A percentile compares a stretch with the other conserved stretches of the same genome.
Evolutionary conservation across 352 stramenopile genomes (phyloP).

Genomic region (Pythium phragmitis): DNA sequence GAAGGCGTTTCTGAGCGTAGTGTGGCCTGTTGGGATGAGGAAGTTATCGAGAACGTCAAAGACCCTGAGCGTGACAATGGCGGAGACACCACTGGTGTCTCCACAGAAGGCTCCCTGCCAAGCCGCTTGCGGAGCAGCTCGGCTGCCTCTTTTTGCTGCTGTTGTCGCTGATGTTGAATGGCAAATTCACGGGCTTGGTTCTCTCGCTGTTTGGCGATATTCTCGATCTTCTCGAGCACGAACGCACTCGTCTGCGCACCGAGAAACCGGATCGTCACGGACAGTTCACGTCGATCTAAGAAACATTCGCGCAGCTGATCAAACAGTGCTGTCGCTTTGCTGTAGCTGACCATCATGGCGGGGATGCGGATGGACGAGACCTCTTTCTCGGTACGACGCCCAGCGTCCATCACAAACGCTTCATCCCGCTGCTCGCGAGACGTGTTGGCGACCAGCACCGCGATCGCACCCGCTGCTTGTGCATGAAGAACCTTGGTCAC

Average conservation of each 20-base stretch:
- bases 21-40: background rate
- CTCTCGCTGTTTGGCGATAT: slow-evolving; percentile 23
- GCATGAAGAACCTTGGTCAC: slow-evolving; percentile 71
- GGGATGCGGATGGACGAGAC: slow-evolving; percentile 44
- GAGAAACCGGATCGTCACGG: slow-evolving; percentile 57
- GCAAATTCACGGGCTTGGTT: slow-evolving; percentile 27
- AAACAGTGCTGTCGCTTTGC: slow-evolving; percentile 45
- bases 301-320: slow-evolving; percentile 49
- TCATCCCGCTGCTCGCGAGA: slow-evolving; percentile 26
- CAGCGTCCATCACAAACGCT: slow-evolving; percentile 76
- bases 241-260: slow-evolving; percentile 46
- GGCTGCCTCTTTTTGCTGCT: slow-evolving; percentile 47
- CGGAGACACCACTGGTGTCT: background rate
- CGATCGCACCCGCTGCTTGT: slow-evolving; percentile 64
- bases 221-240: slow-evolving; percentile 55
- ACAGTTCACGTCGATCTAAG: slow-evolving; percentile 41
- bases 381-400: slow-evolving; percentile 28
- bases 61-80: background rate
- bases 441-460: slow-evolving; percentile 66
- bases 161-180: slow-evolving; percentile 37
- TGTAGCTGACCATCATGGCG: slow-evolving; percentile 58
- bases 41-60: background rate
- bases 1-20: background rate
- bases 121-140: slow-evolving; percentile 57
- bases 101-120: slow-evolving; percentile 13